These are phyloP conservation scores for Tolypocladium sp. DNA, from an alignment of 2,329 filamentous ascomycete species.

Conservation along the genomic window DNA sequence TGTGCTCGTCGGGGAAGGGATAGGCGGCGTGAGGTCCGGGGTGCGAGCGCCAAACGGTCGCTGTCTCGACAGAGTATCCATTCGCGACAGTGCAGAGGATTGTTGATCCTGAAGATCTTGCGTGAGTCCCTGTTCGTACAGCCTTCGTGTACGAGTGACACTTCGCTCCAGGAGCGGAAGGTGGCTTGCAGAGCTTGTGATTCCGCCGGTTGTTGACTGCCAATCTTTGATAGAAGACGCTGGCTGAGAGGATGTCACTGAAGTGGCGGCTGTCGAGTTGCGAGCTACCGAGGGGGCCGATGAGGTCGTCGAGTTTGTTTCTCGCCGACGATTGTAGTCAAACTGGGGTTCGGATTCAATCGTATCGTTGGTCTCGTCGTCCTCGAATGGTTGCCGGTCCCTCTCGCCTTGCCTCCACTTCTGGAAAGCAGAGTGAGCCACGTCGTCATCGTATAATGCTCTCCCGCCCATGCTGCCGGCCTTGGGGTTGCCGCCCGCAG, in stretches of 20 bases:
- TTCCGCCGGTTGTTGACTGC: conserved; percentile 27
- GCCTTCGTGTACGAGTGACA: conserved; percentile 59
- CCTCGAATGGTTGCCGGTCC: conserved; percentile 38
- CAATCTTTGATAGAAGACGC: conserved; percentile 42
- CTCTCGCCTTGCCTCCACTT: conserved; percentile 57
- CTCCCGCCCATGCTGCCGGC: conserved; percentile 52
- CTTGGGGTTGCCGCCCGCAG: conserved; percentile 37
- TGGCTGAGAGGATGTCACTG: conserved; percentile 63
- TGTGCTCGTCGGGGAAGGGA: conserved; percentile 35
- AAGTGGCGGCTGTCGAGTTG: conserved; percentile 82
- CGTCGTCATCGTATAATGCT: conserved; percentile 78
- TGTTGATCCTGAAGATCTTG: conserved; percentile 77
- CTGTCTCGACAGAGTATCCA: conserved; percentile 69
- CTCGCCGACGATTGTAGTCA: conserved; percentile 65
- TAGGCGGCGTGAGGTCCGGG: conserved; percentile 34
- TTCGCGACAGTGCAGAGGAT: conserved; percentile 62
- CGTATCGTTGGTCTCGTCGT: conserved; percentile 24
- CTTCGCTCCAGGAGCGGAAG: conserved; percentile 49
- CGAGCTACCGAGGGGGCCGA: conserved; percentile 57
- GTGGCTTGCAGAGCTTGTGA: conserved; percentile 25
- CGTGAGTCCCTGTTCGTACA: conserved; percentile 77
- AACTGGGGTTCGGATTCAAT: conserved; percentile 39
- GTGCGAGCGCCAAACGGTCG: conserved; percentile 41
- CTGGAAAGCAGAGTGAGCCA: conserved; percentile 76
- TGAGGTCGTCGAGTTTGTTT: conserved; percentile 80